phyloP scores from a whole-genome alignment of 176 grass and related monocot species.

The Puya raimondii region DNA sequence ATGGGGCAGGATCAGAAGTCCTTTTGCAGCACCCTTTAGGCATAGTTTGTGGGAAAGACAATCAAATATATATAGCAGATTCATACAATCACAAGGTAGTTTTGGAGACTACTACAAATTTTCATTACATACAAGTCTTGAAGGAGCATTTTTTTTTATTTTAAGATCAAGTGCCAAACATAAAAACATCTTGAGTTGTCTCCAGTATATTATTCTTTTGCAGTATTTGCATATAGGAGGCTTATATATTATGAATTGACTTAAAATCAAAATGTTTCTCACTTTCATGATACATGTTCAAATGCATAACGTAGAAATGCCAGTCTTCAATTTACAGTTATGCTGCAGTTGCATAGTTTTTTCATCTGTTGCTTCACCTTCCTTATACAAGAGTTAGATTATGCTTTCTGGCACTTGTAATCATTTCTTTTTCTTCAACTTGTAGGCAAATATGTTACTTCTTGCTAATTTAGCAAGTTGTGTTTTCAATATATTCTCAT shows the following conservation, averaged over 20 bases:
- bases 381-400: neutral
- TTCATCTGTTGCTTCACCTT: neutral
- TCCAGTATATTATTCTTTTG: too few relatives aligned
- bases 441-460: neutral
- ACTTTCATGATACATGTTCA: neutral
- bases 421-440: neutral
- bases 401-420: neutral
- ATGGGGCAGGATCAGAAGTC: slow-evolving; percentile 66
- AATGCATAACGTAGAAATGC: neutral
- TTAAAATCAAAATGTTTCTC: too few relatives aligned
- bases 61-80: slow-evolving; percentile 88
- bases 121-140: too few relatives aligned
- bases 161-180: too few relatives aligned
- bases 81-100: slow-evolving; percentile 98
- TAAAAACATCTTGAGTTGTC: too few relatives aligned
- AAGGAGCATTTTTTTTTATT: too few relatives aligned
- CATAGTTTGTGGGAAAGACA: slow-evolving; percentile 57
- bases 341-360: neutral
- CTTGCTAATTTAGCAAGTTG: neutral
- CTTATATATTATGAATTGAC: too few relatives aligned
- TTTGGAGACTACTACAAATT: neutral
- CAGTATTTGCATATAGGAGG: too few relatives aligned
- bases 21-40: slow-evolving; percentile 91
- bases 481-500: slow-evolving; percentile 12
- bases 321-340: neutral